These are phyloP conservation scores for Colletotrichum sp. DNA, from an alignment of 2,329 filamentous ascomycete genomes.

Conservation along the genomic window DNA sequence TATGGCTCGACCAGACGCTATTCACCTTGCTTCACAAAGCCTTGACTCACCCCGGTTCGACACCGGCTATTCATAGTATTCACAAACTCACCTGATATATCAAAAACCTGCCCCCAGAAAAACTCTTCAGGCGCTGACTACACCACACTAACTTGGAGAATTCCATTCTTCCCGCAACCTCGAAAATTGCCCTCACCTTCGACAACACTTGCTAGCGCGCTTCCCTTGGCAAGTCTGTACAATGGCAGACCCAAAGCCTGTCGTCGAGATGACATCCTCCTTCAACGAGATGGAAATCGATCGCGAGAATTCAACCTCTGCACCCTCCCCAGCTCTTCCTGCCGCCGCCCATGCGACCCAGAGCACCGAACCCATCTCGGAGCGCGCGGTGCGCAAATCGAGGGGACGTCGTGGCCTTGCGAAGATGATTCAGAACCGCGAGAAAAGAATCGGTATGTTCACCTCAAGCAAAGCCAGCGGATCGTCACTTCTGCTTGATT, in stretches of 20 bases:
- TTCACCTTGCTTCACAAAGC: not conserved
- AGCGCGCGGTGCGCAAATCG: not conserved
- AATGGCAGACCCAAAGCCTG: not conserved
- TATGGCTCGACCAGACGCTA: not conserved
- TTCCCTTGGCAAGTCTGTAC: not conserved
- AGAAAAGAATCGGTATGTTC: not conserved
- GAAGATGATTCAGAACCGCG: not conserved
- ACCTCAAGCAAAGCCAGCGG: not conserved
- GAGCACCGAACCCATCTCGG: not conserved
- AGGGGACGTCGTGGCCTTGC: not conserved
- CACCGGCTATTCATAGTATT: not conserved
- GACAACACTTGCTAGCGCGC: not conserved
- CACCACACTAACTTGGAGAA: not conserved
- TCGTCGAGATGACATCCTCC: not conserved
- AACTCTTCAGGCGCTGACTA: not conserved
- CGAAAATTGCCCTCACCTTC: not conserved
- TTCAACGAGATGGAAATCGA: not conserved
- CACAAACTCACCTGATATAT: not conserved
- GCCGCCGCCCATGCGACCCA: not conserved
- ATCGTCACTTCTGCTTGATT: accelerated
- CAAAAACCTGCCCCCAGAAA: not conserved
- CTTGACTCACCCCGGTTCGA: not conserved
- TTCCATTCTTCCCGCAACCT: not conserved
- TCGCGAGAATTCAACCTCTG: not conserved
- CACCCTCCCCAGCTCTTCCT: not conserved